Conservation (phyloP, 1,284 basidiomycete genomes). For the Cutaneotrichosporon cavernicola region DNA sequence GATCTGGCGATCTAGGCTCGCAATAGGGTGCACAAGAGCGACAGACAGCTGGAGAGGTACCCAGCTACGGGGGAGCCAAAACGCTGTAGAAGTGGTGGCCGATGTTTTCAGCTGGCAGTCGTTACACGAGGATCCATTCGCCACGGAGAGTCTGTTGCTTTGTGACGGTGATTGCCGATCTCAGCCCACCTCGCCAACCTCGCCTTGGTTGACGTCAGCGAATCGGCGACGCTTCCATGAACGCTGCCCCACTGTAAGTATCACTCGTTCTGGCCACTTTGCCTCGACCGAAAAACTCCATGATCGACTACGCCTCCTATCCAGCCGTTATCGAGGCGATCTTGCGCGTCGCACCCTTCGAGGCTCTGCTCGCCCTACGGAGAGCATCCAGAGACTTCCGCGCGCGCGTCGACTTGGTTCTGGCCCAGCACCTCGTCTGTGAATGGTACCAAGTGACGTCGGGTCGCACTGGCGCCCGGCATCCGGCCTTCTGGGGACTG, state of each 20-base stretch:
- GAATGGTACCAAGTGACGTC: neutral
- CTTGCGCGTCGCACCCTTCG: conserved; percentile 2
- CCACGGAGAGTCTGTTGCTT: too few species aligned
- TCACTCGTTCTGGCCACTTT: neutral
- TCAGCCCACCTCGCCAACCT: too few species aligned
- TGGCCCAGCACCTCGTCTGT: neutral
- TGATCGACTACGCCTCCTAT: conserved; percentile 15
- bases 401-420: neutral
- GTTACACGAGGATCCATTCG: too few species aligned
- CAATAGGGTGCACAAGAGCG: too few species aligned
- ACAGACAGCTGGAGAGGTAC: too few species aligned
- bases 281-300: neutral
- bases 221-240: neutral
- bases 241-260: neutral
- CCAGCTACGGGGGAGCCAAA: too few species aligned
- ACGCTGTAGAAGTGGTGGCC: too few species aligned
- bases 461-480: neutral
- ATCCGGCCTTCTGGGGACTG: neutral
- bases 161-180: too few species aligned
- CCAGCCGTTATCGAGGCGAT: conserved; percentile 17
- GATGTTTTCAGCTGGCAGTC: too few species aligned
- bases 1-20: too few species aligned
- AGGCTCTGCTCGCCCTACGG: conserved; percentile 13
- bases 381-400: neutral
- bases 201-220: neutral